Percentiles rank a stretch among this genome's conserved stretches.
phyloP scores from a whole-genome alignment of 495 filamentous ascomycete genomes.

The Neurospora cerealis region DNA sequence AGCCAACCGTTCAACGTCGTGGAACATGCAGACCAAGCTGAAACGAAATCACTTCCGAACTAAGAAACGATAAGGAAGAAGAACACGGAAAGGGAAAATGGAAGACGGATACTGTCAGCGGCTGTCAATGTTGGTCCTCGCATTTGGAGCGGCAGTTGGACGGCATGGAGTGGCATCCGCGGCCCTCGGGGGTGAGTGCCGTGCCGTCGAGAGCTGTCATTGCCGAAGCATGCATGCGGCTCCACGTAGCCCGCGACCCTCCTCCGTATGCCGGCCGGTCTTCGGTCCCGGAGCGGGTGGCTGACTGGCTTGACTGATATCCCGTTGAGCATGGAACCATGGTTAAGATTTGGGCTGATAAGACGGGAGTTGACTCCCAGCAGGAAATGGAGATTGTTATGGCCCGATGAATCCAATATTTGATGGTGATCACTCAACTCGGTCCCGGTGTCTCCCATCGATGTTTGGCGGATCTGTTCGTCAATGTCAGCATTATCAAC shows the following conservation, averaged over 20 bases:
- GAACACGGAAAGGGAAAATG: neutral
- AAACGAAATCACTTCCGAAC: neutral
- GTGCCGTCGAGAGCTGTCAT: neutral
- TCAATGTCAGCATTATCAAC: neutral
- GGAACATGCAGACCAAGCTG: neutral
- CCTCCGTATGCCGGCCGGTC: neutral
- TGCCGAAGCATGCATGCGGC: neutral
- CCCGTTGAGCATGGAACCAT: neutral
- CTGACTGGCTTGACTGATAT: neutral
- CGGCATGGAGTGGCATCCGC: neutral
- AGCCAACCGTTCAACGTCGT: neutral
- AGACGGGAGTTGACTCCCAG: neutral
- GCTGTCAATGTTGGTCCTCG: neutral
- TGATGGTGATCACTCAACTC: neutral
- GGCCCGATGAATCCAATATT: neutral
- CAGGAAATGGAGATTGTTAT: neutral
- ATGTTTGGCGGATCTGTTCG: neutral
- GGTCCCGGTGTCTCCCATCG: neutral
- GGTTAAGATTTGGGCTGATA: neutral
- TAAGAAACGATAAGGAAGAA: neutral
- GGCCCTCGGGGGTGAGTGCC: neutral
- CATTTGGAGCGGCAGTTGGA: neutral
- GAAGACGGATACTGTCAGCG: neutral
- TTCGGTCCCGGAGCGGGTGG: neutral
- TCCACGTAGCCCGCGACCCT: neutral